Base-by-base conservation (phyloP, 768 basidiomycete genomes). In the Auricularia auricula-judae region DNA sequence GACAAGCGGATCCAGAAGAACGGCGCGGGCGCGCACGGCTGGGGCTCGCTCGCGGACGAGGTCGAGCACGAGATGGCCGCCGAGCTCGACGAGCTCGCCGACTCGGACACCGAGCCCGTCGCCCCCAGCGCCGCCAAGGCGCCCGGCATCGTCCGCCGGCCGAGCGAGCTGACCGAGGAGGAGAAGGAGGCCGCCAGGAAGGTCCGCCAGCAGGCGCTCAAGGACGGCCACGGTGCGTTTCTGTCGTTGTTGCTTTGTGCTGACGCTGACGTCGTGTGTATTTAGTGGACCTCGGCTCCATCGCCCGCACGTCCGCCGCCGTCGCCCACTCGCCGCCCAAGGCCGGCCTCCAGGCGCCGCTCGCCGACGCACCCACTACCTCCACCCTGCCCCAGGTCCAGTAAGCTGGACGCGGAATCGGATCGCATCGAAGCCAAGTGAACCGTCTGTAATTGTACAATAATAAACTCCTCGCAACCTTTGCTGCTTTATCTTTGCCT, bases 1-100 rank as follows among this genome's bases (percentile, higher is more conserved):
- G 84, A 87, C 80, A 82, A 81, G 70, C 82, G 81, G 69, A 69
- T 87, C 65, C 86, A 85, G 76, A 93, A 93, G 78, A 80, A 83
- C 66, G 93, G 93, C 64, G 86, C 84, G 34, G 93, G 93, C 39
- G 79, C 81, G 7, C 85, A 93, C 77, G 93, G 91, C 77, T 96
- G 93, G 93, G 93, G 93, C 65, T 82, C 80, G 64, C 73, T 89
- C 67, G 76, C 74, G 2, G 79, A 89, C 69, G 88, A 92, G 76
- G 76, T 74, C 47, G 79, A 82, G 66, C 79, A 82, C 68, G 89
- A 88, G 75, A 72, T 73, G 33, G 82, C 79, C 43, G 87, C 85
- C 1, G 64, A 81, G 53, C 77, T 76, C 23, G 91, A 91, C 74
- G 84, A 84, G 71, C 76, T 77, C 58, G 70, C 72, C n/a, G 80